A percentile compares a stretch with the other conserved stretches of the same genome.
These are phyloP conservation scores for Pontederia paniculata DNA, from an alignment of 176 grass and related monocot species.

Conservation along the genomic window DNA sequence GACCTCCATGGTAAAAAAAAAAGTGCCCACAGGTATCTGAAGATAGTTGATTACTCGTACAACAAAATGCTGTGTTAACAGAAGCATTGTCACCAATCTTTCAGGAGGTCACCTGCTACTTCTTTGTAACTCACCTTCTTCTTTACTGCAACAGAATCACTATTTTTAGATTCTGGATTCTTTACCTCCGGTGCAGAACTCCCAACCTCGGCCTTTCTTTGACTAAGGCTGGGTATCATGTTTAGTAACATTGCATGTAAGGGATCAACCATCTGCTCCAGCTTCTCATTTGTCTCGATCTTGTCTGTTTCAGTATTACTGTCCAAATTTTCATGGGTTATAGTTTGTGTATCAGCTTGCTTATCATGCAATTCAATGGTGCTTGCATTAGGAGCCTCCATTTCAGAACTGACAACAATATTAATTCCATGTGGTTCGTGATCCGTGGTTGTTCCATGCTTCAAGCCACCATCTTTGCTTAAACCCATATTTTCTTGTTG, in stretches of 20 bases:
- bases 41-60: no score
- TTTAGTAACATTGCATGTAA: slow-evolving; percentile 80
- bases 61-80: background rate
- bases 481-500: slow-evolving; percentile 23
- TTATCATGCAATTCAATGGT: background rate
- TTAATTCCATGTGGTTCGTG: slow-evolving; percentile 20
- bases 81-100: slow-evolving; percentile 57
- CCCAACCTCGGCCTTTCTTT: slow-evolving; percentile 19
- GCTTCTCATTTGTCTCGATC: slow-evolving; percentile 28
- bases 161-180: slow-evolving; percentile 10
- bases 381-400: slow-evolving; percentile 19
- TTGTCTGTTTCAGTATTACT: slow-evolving; percentile 24
- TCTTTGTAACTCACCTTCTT: slow-evolving; percentile 95
- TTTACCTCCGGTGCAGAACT: slow-evolving; percentile 1
- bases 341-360: slow-evolving; percentile 11
- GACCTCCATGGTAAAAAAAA: no score
- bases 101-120: slow-evolving; percentile 53
- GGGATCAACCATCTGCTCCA: slow-evolving; percentile 74
- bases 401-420: slow-evolving; percentile 27
- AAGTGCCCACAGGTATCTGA: no score
- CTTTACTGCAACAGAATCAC: slow-evolving; percentile 31
- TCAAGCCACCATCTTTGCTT: slow-evolving; percentile 21
- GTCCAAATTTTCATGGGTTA: slow-evolving; percentile 19
- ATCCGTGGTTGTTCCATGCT: slow-evolving; percentile 14
- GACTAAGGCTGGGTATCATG: slow-evolving; percentile 62